Conservation (phyloP, 176 grass and related monocot species). For the Avena atlantica region DNA sequence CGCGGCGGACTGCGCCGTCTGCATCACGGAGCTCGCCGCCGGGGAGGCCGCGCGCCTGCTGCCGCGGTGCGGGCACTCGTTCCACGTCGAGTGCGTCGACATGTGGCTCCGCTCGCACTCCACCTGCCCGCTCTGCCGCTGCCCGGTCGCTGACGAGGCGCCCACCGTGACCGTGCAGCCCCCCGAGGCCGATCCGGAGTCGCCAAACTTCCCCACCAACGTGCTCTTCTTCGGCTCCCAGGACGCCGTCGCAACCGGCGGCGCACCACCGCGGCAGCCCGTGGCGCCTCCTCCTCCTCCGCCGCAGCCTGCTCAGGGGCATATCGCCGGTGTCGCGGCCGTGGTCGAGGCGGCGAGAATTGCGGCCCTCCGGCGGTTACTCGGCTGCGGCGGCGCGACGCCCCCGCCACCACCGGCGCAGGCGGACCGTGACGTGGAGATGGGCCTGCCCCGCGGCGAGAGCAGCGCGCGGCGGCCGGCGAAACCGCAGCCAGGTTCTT, state of each 20-base stretch:
- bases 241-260: conserved; percentile 49
- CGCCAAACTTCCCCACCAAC: conserved; percentile 68
- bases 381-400: conserved; percentile 51
- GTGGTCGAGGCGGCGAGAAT: conserved; percentile 58
- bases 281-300: not conserved
- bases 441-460: conserved; percentile 44
- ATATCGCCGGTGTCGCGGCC: conserved; percentile 44
- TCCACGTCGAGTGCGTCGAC: conserved; percentile 78
- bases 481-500: conserved; percentile 43
- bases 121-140: conserved; percentile 71
- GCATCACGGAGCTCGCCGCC: conserved; percentile 58
- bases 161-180: not conserved
- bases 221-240: conserved; percentile 76
- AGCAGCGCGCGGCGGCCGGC: conserved; percentile 52
- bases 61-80: conserved; percentile 67
- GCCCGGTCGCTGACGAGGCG: conserved; percentile 47
- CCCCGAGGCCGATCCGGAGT: conserved; percentile 46
- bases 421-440: conserved; percentile 44
- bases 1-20: conserved; percentile 68
- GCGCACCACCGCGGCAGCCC: not conserved
- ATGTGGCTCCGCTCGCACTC: conserved; percentile 75
- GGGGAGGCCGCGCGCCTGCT: conserved; percentile 64
- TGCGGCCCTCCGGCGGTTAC: conserved; percentile 61
- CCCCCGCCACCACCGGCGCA: not conserved
- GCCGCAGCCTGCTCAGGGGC: conserved; percentile 4